These are phyloP conservation scores for Alternaria angustiovoidea DNA, from an alignment of 2,329 filamentous ascomycete species.

Conservation along the genomic window DNA sequence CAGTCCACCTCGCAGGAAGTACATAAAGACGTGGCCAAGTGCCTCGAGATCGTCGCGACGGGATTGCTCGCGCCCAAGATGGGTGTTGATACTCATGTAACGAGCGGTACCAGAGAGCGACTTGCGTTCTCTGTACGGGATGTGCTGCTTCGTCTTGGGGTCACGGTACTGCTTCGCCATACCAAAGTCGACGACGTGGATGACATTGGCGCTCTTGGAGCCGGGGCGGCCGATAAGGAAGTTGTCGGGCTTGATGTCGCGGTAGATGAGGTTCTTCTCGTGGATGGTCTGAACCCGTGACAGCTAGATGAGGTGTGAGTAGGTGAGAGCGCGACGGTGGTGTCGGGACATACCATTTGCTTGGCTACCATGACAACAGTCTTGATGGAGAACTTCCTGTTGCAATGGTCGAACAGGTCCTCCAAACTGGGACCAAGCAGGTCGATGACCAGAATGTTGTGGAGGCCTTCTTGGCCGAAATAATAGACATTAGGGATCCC, in stretches of 20 bases:
- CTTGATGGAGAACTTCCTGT: conserved; percentile 93
- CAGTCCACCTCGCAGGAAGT: conserved; percentile 71
- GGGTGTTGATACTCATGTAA: conserved; percentile 99
- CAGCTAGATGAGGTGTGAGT: conserved; percentile 62
- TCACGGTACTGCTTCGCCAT: conserved; percentile 99
- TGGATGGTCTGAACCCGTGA: conserved; percentile 94
- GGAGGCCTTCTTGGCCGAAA: conserved; percentile 96
- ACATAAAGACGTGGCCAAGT: conserved; percentile 74
- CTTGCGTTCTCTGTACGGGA: conserved; percentile 96
- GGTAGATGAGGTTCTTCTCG: conserved; percentile 99
- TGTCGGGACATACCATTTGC: conserved; percentile 79
- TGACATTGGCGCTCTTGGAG: conserved; percentile 95
- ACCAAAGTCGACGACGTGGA: conserved; percentile 98
- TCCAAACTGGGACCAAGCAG: conserved; percentile 93
- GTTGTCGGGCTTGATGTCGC: conserved; percentile 99
- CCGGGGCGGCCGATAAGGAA: conserved; percentile 93
- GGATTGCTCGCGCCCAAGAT: conserved; percentile 94
- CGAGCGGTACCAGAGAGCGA: conserved; percentile 94
- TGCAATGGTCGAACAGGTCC: conserved; percentile 97
- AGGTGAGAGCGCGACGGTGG: not conserved
- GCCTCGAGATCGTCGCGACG: conserved; percentile 95
- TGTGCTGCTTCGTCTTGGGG: conserved; percentile 98
- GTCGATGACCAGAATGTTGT: conserved; percentile 99
- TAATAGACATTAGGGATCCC: conserved; percentile 99
- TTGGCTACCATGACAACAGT: conserved; percentile 99